phyloP scores from a whole-genome alignment of 1,139 yeast species.

The Geotrichum europaeum region DNA sequence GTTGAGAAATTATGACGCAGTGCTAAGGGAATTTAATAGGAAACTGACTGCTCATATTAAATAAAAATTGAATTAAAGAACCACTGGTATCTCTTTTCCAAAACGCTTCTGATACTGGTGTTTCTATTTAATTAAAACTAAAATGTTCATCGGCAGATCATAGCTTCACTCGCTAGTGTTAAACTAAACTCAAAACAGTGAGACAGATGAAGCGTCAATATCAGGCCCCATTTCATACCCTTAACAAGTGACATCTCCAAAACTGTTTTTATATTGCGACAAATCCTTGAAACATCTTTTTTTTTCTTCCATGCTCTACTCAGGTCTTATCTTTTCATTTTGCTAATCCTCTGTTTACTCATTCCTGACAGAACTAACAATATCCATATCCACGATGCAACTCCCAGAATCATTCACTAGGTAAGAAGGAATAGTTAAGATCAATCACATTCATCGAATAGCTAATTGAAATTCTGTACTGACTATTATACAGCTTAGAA shows the following conservation, averaged over 20 bases:
- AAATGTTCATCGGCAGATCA: neutral
- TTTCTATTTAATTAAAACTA: neutral
- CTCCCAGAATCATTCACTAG: slow-evolving; percentile 13
- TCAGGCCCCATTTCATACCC: slow-evolving; percentile 13
- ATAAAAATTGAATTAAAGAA: neutral
- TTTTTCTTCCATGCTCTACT: neutral
- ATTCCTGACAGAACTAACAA: neutral
- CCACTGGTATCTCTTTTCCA: neutral
- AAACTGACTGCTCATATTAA: neutral
- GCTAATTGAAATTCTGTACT: neutral
- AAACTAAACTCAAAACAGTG: slow-evolving; percentile 1
- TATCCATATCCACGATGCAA: slow-evolving; percentile 4
- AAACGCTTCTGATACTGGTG: neutral
- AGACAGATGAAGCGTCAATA: neutral
- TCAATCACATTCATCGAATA: neutral
- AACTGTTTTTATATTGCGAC: slow-evolving; percentile 16
- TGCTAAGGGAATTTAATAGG: neutral
- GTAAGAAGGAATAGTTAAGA: neutral
- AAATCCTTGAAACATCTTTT: slow-evolving; percentile 3
- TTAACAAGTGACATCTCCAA: neutral
- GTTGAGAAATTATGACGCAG: neutral
- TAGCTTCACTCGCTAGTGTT: neutral
- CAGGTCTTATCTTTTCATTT: neutral
- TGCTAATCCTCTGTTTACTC: neutral
- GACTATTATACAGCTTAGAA: slow-evolving; percentile 12